Evolutionary conservation across 1,284 basidiomycete species (phyloP).

Genomic region (Cryptococcus jaspeensis): DNA sequence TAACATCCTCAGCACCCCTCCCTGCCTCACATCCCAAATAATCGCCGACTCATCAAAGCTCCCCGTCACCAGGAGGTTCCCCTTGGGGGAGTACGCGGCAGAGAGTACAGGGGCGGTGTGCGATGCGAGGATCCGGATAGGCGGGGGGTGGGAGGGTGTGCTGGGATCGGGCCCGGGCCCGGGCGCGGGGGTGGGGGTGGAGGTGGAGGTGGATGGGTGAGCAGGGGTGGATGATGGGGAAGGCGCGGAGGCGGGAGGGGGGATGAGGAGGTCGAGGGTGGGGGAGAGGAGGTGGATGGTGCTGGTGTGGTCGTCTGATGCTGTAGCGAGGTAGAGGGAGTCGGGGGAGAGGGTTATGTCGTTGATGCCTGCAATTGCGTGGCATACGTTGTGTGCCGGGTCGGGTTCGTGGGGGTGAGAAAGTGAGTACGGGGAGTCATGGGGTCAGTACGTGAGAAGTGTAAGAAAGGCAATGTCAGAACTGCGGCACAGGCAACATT

Average conservation of each 20-base stretch:
- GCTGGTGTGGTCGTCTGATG: slow-evolving; percentile 84
- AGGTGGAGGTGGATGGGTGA: background rate
- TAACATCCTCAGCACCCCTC: slow-evolving; percentile 72
- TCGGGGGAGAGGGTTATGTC: slow-evolving; percentile 84
- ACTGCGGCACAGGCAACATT: background rate
- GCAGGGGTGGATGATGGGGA: background rate
- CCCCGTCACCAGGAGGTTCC: slow-evolving; percentile 85
- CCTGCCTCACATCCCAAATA: slow-evolving; percentile 91
- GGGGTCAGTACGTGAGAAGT: background rate
- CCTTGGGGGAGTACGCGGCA: slow-evolving; percentile 82
- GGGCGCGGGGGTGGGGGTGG: background rate
- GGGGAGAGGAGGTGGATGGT: slow-evolving; percentile 57
- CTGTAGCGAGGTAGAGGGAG: slow-evolving; percentile 76
- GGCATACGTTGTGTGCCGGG: too few species aligned
- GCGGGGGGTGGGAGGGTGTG: slow-evolving; percentile 1
- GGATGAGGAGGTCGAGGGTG: background rate
- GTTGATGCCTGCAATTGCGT: slow-evolving; percentile 63
- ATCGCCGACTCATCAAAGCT: slow-evolving; percentile 93
- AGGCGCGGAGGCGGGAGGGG: background rate
- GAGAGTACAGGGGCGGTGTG: slow-evolving; percentile 95
- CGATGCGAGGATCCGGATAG: slow-evolving; percentile 61
- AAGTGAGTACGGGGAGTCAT: background rate
- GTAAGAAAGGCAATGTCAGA: background rate
- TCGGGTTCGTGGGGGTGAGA: too few species aligned
- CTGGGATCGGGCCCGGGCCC: background rate